These are phyloP conservation scores for Aureobasidium lini DNA, from an alignment of 2,329 filamentous ascomycete genomes.

Conservation along the genomic window DNA sequence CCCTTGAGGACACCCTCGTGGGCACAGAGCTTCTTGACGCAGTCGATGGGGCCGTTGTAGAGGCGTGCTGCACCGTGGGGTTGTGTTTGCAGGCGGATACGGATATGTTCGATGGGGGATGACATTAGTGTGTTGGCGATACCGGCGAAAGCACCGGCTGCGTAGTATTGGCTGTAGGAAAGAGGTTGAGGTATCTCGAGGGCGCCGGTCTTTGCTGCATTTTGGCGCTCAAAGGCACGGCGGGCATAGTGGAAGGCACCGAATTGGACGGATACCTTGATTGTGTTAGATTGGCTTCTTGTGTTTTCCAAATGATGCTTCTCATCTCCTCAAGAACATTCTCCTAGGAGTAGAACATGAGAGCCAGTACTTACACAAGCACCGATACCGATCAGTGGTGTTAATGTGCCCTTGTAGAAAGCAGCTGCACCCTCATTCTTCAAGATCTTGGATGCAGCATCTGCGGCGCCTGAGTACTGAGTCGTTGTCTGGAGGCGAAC, in stretches of 20 bases:
- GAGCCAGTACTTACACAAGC: slow-evolving; percentile 60
- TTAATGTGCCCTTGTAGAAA: slow-evolving; percentile 98
- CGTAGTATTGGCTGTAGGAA: slow-evolving; percentile 79
- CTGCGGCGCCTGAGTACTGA: slow-evolving; percentile 70
- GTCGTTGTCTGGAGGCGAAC: slow-evolving; percentile 87
- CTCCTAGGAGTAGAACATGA: not conserved
- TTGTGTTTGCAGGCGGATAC: slow-evolving; percentile 92
- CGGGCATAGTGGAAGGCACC: slow-evolving; percentile 91
- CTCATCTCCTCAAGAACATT: not conserved
- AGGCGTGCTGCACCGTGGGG: slow-evolving; percentile 74
- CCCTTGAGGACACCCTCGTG: slow-evolving; percentile 63
- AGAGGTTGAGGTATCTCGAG: slow-evolving; percentile 43
- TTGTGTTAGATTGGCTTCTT: not conserved
- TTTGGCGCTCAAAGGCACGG: slow-evolving; percentile 72
- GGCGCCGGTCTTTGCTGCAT: slow-evolving; percentile 41
- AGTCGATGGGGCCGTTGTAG: slow-evolving; percentile 82
- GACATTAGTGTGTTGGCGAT: slow-evolving; percentile 84
- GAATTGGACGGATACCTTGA: slow-evolving; percentile 80
- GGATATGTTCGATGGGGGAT: slow-evolving; percentile 90
- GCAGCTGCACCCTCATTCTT: slow-evolving; percentile 79
- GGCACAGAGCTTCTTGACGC: slow-evolving; percentile 71
- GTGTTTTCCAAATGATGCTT: not conserved
- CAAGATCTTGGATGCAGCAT: slow-evolving; percentile 77
- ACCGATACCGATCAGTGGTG: slow-evolving; percentile 88
- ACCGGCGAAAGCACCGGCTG: slow-evolving; percentile 84